Conservation (phyloP, 192 early-diverging fungal genomes). For the Podila horticola region DNA sequence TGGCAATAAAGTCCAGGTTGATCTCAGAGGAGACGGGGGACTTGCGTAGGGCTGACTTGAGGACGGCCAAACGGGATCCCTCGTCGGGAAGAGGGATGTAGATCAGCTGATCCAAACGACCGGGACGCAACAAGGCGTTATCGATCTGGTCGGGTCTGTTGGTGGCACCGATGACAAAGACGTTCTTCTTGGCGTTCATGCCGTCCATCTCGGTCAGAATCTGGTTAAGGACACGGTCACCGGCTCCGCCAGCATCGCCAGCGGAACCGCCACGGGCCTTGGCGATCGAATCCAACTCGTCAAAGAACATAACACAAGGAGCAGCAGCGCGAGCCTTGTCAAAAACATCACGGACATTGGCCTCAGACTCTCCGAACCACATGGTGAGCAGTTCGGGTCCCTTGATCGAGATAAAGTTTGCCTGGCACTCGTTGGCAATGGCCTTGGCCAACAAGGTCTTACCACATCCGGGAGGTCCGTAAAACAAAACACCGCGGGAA, state of each 20-base stretch:
- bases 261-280: slow-evolving; percentile 85
- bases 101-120: slow-evolving; percentile 98
- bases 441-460: slow-evolving; percentile 99
- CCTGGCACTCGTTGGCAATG: slow-evolving; percentile 99
- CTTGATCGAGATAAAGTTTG: slow-evolving; percentile 99
- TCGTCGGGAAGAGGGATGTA: slow-evolving; percentile 97
- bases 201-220: slow-evolving; percentile 99
- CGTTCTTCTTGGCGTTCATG: slow-evolving; percentile 99
- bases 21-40: slow-evolving; percentile 87
- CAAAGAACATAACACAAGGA: slow-evolving; percentile 99
- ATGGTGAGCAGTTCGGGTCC: slow-evolving; percentile 98
- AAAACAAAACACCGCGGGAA: slow-evolving; percentile 98
- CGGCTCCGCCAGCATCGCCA: slow-evolving; percentile 85
- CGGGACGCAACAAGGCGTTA: slow-evolving; percentile 95
- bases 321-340: slow-evolving; percentile 98
- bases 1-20: slow-evolving; percentile 87
- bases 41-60: slow-evolving; percentile 92
- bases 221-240: slow-evolving; percentile 98
- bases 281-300: slow-evolving; percentile 98
- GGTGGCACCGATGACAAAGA: slow-evolving; percentile 99
- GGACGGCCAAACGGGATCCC: slow-evolving; percentile 83
- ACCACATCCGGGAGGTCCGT: slow-evolving; percentile 98
- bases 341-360: slow-evolving; percentile 99
- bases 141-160: slow-evolving; percentile 99
- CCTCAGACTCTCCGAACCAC: slow-evolving; percentile 99